Base-by-base conservation (phyloP, 345 rosid species). In the Crucihimalaya himalaica region DNA sequence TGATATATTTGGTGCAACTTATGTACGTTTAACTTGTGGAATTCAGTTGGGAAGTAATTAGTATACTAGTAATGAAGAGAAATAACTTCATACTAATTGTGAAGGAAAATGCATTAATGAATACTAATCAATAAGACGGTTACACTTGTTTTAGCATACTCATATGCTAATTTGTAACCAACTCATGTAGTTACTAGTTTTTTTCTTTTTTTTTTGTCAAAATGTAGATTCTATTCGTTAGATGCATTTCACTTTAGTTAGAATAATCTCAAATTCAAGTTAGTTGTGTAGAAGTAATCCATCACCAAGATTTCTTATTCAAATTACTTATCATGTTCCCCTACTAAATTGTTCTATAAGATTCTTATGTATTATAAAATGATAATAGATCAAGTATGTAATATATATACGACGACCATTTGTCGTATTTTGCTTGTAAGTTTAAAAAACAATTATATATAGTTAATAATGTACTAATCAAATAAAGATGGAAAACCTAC, bases 361-460 rank as follows among this genome's bases (percentile, higher is more conserved):
- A 19, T 58, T 35, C 28, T 34, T 5, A 7, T 10, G 14, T 9
- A 14, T 20, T 58, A 28, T 32, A 35, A 57, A 57, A 13, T 19
- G 21, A 62, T 13, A 15, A 8, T 2, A 43, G 45, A 4, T 40
- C 4, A 61, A 4, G 21, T 23, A 25, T 42, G 51, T 42, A 61
- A 25, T 42, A 9, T 3, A 15, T 54, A 27, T 54, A 27, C 11
- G 58, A 14, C 5, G 35, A 23, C 14, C 31, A 25, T 39, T 19
- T 29, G 19, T 14, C 39, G 19, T 39, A 60, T 23, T 34, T 57
- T 57, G n/a, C n/a, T 34, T 57, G 3, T 11, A n/a, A 12, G 43
- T 18, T 57, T 57, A 19, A 19, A 5, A 58, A 58, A 32, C 63
- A 57, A 54, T n/a, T n/a, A n/a, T n/a, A n/a, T n/a, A n/a, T n/a